Percentiles rank a stretch among this genome's conserved stretches.
phyloP scores from a whole-genome alignment of 164 flowering plant species.

The Magnolia kwangsiensis region DNA sequence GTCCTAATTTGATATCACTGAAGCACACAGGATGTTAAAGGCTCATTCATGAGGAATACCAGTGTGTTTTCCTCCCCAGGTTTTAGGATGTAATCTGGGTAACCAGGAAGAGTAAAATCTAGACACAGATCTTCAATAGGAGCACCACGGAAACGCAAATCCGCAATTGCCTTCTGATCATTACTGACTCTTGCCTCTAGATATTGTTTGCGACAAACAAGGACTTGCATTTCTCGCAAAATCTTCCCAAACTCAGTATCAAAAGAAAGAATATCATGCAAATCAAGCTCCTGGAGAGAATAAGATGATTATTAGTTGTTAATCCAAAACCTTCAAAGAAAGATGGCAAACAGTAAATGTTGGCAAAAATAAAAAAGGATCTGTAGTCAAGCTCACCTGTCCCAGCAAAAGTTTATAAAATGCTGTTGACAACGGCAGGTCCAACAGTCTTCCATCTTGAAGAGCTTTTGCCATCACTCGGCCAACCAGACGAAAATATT shows the following conservation, averaged over 20 bases:
- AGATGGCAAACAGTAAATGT: neutral
- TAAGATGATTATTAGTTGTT: neutral
- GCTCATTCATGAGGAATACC: neutral
- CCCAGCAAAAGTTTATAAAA: conserved; percentile 91
- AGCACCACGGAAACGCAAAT: conserved; percentile 68
- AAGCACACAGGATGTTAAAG: neutral
- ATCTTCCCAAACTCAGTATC: conserved; percentile 82
- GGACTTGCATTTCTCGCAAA: conserved; percentile 77
- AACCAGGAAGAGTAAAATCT: conserved; percentile 97
- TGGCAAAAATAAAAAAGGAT: neutral
- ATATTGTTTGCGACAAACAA: conserved; percentile 71
- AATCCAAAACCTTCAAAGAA: neutral
- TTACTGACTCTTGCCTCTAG: conserved; percentile 49
- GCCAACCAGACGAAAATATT: conserved; percentile 80
- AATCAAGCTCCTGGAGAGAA: conserved; percentile 79
- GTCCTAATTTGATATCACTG: neutral
- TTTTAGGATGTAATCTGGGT: conserved; percentile 79
- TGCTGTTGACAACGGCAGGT: conserved; percentile 80
- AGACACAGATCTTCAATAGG: conserved; percentile 78
- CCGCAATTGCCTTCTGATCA: conserved; percentile 34
- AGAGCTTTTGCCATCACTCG: conserved; percentile 97
- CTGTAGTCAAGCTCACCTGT: conserved; percentile 52
- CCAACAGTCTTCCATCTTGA: conserved; percentile 97
- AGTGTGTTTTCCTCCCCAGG: conserved; percentile 78
- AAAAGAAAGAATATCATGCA: conserved; percentile 81